Conservation (phyloP, 1,284 basidiomycete species). For the Schizophyllum amplum region DNA sequence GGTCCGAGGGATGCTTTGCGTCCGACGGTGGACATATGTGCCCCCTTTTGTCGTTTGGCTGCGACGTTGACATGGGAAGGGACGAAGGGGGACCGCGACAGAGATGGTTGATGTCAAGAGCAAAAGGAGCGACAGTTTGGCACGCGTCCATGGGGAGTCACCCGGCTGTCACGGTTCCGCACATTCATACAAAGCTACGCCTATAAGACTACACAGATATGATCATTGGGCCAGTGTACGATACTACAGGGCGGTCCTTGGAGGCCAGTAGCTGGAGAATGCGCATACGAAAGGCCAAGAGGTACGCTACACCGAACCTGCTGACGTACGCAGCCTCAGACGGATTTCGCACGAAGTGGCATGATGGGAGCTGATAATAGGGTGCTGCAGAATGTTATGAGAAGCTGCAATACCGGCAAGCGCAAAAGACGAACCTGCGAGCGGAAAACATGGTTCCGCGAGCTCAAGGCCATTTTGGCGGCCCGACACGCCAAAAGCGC, state of each 20-base stretch:
- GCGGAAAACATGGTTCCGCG: not conserved
- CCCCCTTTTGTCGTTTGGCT: slow-evolving; percentile 39
- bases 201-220: not conserved
- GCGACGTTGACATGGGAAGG: not conserved
- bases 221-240: not conserved
- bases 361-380: not conserved
- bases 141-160: not conserved
- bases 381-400: not conserved
- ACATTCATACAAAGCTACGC: not conserved
- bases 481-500: slow-evolving; percentile 3
- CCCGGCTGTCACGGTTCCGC: not conserved
- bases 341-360: not conserved
- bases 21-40: slow-evolving; percentile 69
- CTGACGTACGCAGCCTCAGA: not conserved
- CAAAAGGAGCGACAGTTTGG: not conserved
- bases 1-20: slow-evolving; percentile 64
- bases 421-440: not conserved
- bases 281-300: not conserved
- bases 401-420: not conserved
- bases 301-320: not conserved
- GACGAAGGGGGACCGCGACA: not conserved
- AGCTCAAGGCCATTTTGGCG: not conserved
- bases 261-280: not conserved
- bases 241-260: not conserved
- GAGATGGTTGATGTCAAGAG: not conserved